phyloP scores from a whole-genome alignment of 371 early-diverging fungal species.

The Fennellomyces sp. region DNA sequence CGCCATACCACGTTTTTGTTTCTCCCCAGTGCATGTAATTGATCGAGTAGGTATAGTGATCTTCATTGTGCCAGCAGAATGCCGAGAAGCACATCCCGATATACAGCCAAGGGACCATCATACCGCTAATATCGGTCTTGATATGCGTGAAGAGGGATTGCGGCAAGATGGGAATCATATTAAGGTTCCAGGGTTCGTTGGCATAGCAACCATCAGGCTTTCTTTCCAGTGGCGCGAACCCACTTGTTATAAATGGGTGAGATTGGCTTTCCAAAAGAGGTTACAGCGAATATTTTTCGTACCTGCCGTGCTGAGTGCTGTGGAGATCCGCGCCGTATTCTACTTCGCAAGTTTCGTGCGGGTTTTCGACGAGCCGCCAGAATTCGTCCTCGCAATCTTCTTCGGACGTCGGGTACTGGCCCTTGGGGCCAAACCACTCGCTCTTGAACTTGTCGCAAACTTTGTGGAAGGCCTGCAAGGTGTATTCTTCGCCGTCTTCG shows the following conservation, averaged over 20 bases:
- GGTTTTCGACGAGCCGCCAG: slow-evolving; percentile 89
- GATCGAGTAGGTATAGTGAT: slow-evolving; percentile 94
- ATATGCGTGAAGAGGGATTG: slow-evolving; percentile 88
- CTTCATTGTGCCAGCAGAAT: slow-evolving; percentile 98
- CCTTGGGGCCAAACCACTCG: slow-evolving; percentile 60
- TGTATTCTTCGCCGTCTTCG: slow-evolving; percentile 83
- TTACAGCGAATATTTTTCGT: slow-evolving; percentile 1
- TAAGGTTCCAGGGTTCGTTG: slow-evolving; percentile 81
- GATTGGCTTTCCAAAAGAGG: not conserved
- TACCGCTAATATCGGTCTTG: slow-evolving; percentile 88
- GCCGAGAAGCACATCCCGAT: slow-evolving; percentile 96
- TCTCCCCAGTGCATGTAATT: slow-evolving; percentile 97
- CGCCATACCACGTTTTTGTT: slow-evolving; percentile 97
- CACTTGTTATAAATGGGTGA: slow-evolving; percentile 7
- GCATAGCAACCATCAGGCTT: slow-evolving; percentile 3
- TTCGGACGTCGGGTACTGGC: slow-evolving; percentile 62
- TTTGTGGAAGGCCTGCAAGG: slow-evolving; percentile 79
- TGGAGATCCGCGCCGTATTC: slow-evolving; percentile 97
- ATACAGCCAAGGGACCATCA: slow-evolving; percentile 98
- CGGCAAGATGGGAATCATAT: slow-evolving; percentile 79
- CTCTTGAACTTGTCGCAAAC: slow-evolving; percentile 83
- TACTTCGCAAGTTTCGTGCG: slow-evolving; percentile 88
- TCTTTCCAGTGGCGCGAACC: slow-evolving; percentile 20
- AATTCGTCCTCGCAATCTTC: slow-evolving; percentile 91
- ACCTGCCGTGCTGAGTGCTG: slow-evolving; percentile 90